These are phyloP conservation scores for Ciborinia camelliae DNA, from an alignment of 2,329 filamentous ascomycete species.

Conservation along the genomic window DNA sequence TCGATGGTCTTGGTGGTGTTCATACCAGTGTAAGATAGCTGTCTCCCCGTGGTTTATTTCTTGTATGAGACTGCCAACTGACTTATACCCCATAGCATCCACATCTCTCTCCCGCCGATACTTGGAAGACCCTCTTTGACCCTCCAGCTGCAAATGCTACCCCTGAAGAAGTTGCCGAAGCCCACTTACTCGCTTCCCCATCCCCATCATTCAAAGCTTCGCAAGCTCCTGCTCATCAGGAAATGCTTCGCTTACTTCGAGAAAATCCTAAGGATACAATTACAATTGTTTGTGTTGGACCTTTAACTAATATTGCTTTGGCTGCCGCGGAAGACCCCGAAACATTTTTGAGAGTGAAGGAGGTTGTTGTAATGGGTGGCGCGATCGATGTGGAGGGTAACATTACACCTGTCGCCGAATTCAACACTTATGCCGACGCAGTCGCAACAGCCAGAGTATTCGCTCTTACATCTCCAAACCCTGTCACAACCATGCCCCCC, in stretches of 20 bases:
- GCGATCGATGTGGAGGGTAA: slow-evolving; percentile 78
- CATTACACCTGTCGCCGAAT: slow-evolving; percentile 81
- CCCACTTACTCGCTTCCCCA: slow-evolving; percentile 32
- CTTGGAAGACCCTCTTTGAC: slow-evolving; percentile 69
- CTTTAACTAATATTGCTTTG: slow-evolving; percentile 87
- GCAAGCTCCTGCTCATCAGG: slow-evolving; percentile 68
- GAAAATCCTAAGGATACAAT: slow-evolving; percentile 82
- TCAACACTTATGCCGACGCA: slow-evolving; percentile 91
- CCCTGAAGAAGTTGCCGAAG: slow-evolving; percentile 43
- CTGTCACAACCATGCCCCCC: slow-evolving; percentile 76
- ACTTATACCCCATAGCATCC: slow-evolving; percentile 53
- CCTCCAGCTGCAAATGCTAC: slow-evolving; percentile 43
- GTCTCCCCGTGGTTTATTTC: not conserved
- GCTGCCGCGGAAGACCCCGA: slow-evolving; percentile 86
- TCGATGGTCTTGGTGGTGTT: slow-evolving; percentile 73
- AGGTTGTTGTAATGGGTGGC: slow-evolving; percentile 94
- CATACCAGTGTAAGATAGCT: slow-evolving; percentile 51
- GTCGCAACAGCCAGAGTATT: slow-evolving; percentile 74
- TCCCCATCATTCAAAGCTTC: slow-evolving; percentile 71
- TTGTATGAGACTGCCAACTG: slow-evolving; percentile 17
- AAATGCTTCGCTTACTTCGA: slow-evolving; percentile 81
- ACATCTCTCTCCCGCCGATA: slow-evolving; percentile 69
- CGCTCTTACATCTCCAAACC: slow-evolving; percentile 70
- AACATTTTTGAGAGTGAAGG: slow-evolving; percentile 82
- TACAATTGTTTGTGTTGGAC: slow-evolving; percentile 86